These are phyloP conservation scores for Metarhizium album DNA, from an alignment of 2,329 filamentous ascomycete species.

Conservation along the genomic window DNA sequence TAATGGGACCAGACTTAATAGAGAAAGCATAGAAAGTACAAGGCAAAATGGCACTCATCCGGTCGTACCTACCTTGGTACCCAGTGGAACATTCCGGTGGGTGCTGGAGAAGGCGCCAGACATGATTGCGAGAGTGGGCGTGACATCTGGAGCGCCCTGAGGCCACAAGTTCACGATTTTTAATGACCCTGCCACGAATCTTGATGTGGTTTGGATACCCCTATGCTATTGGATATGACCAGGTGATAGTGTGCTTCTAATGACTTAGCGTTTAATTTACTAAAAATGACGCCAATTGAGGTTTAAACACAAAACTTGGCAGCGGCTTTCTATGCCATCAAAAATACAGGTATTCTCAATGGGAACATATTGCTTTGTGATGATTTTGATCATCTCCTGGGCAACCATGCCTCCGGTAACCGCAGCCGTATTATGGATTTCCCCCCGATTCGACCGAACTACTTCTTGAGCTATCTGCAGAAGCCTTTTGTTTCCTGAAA, in stretches of 20 bases:
- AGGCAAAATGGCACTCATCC: no score
- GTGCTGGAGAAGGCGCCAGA: no score
- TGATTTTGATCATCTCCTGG: constrained; percentile 93
- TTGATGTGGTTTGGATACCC: no score
- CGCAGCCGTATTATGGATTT: constrained; percentile 87
- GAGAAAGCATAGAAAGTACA: no score
- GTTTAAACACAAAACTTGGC: constrained; percentile 42
- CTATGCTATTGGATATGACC: neutral
- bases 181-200: no score
- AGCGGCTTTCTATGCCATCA: constrained; percentile 55
- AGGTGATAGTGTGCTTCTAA: neutral
- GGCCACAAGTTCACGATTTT: no score
- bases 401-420: constrained; percentile 84
- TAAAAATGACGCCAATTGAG: neutral
- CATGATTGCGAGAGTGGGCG: no score
- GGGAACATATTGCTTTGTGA: constrained; percentile 62
- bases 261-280: neutral
- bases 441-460: constrained; percentile 66
- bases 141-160: no score
- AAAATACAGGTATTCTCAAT: constrained; percentile 63
- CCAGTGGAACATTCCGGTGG: no score
- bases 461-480: constrained; percentile 52
- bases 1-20: no score
- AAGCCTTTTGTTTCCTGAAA: constrained; percentile 38
- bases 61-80: no score